These are phyloP conservation scores for Backusella tarrabulga DNA, from an alignment of 192 early-diverging fungal genomes.

Conservation along the genomic window DNA sequence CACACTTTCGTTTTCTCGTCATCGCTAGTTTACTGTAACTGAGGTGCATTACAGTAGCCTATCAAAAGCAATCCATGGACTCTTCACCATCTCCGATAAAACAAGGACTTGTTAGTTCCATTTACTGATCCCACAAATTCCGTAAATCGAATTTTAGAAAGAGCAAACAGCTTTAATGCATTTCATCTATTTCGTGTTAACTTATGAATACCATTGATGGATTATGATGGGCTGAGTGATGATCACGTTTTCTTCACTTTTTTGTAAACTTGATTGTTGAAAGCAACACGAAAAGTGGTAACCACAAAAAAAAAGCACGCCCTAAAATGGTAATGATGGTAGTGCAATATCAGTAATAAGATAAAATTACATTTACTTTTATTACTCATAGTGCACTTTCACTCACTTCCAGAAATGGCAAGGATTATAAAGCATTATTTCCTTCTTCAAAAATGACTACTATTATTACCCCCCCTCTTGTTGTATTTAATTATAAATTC, in stretches of 20 bases:
- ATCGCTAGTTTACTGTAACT: not conserved
- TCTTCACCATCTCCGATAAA: not conserved
- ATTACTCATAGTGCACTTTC: constrained; percentile 3
- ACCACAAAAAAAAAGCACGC: not conserved
- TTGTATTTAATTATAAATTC: not conserved
- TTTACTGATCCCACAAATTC: not conserved
- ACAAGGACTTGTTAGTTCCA: not conserved
- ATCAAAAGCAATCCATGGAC: not conserved
- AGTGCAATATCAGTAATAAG: constrained; percentile 4
- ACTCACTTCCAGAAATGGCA: constrained; percentile 1
- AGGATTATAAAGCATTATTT: not conserved
- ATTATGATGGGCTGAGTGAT: not conserved
- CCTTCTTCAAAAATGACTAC: not conserved
- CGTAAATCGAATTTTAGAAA: not conserved
- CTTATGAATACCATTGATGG: not conserved
- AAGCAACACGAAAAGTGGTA: not conserved
- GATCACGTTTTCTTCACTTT: constrained; percentile 1
- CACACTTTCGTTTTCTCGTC: not conserved
- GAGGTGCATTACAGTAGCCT: not conserved
- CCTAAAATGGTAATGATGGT: not conserved
- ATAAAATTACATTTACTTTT: not conserved
- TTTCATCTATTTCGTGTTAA: not conserved
- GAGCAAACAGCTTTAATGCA: not conserved
- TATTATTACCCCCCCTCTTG: not conserved
- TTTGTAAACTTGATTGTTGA: not conserved